These are phyloP conservation scores for Helichrysum umbraculigerum DNA, from an alignment of 129 eudicot species.

Conservation along the genomic window DNA sequence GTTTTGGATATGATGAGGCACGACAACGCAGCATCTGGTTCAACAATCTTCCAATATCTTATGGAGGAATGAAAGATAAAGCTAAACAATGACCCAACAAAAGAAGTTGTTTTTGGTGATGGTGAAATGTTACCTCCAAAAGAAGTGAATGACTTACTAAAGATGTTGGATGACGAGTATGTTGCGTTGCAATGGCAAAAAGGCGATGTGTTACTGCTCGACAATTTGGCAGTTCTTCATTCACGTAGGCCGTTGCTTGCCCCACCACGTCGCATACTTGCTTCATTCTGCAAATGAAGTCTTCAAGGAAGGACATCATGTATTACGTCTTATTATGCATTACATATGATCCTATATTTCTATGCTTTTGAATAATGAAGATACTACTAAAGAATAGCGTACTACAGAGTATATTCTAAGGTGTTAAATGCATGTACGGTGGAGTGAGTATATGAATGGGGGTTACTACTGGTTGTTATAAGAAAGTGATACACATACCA, in stretches of 20 bases:
- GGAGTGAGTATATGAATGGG: too few species aligned
- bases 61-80: slow-evolving; percentile 21
- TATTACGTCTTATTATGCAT: too few species aligned
- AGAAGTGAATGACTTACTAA: slow-evolving; percentile 45
- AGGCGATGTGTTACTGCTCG: slow-evolving; percentile 25
- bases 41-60: slow-evolving; percentile 67
- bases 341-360: too few species aligned
- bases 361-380: too few species aligned
- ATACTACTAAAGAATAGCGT: too few species aligned
- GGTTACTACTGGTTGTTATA: too few species aligned
- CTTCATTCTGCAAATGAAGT: slow-evolving; percentile 27
- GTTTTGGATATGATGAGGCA: slow-evolving; percentile 42
- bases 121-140: slow-evolving; percentile 60
- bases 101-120: slow-evolving; percentile 68
- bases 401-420: too few species aligned
- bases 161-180: slow-evolving; percentile 34
- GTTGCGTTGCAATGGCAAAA: slow-evolving; percentile 24
- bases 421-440: too few species aligned
- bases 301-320: background rate
- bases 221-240: slow-evolving; percentile 33
- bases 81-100: slow-evolving; percentile 39
- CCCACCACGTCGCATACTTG: slow-evolving; percentile 26
- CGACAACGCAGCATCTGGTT: slow-evolving; percentile 69
- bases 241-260: too few species aligned
- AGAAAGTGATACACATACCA: too few species aligned